Evolutionary conservation across 495 filamentous ascomycete genomes (phyloP), one percentile per base, ranked within the genome.

Genomic region (Mycothermus thermophilus): DNA sequence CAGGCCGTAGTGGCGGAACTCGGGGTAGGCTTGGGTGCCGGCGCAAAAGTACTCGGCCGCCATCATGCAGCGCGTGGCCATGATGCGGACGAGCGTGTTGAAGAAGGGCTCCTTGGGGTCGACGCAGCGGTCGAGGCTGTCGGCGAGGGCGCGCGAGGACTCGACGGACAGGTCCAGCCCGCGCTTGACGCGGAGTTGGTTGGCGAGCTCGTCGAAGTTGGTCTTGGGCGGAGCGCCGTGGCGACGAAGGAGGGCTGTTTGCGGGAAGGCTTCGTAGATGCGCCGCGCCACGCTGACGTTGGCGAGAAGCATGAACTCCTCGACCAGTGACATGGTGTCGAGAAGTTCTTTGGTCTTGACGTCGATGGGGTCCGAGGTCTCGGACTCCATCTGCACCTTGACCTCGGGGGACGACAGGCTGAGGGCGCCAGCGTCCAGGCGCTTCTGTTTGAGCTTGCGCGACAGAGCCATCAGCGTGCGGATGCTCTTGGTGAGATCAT

Each of bases 281-380:
- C 83, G 92, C 25, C 72, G 62, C 5, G 86, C 90, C 16, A 97
- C 90, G 40, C 75, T 83, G 51, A 82, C 93, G 59, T 96, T 97
- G 64, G 92, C 90, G 50, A 96, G 82, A 49, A 96, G 69, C 90
- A 97, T 97, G 67, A 97, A 96, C 48, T 97, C 90, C 50, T 97
- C 90, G 16, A 97, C 90, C 5, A 97, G 70, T 16, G 87, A 95
- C 65, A 95, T 96, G 35, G 90, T 97, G 48, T 83, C 84, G n/a
- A 96, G 74, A 39, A 81, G 72, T 36, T 83, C 67, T 55, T 96
- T 97, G 1, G 84, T 93, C 63, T 95, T 84, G 41, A 99, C 79
- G 51, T 99, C 92, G 34, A 93, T 77, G 1, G 90, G 92, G 50
- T 95, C 90, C 4, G 86, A 93, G 0, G 87, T 93, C 47, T 97